phyloP scores from a whole-genome alignment of 805 yeast species.

The Kodamaea leandrae region DNA sequence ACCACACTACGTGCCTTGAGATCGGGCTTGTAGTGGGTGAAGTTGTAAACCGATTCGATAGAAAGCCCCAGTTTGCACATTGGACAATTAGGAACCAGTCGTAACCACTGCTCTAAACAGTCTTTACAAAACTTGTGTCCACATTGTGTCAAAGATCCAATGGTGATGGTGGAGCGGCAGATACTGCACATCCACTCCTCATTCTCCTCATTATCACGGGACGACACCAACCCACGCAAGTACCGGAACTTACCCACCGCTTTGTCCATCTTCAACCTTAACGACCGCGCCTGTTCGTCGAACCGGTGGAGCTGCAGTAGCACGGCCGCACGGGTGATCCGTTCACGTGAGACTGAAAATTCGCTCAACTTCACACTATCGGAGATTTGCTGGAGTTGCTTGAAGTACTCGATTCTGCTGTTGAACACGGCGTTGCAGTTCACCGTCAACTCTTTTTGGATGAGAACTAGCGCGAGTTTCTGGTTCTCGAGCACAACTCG shows the following conservation, averaged over 20 bases:
- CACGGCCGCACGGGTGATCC: constrained; percentile 1
- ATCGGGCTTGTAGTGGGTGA: constrained; percentile 57
- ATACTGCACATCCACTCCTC: constrained; percentile 64
- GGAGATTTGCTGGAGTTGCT: constrained; percentile 80
- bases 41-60: constrained; percentile 58
- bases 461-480: constrained; percentile 34
- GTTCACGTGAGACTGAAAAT: constrained; percentile 30
- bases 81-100: constrained; percentile 63
- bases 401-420: constrained; percentile 75
- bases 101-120: constrained; percentile 76
- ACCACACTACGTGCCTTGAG: constrained; percentile 45
- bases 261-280: constrained; percentile 22
- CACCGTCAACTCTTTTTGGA: constrained; percentile 50
- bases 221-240: constrained; percentile 25
- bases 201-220: constrained; percentile 12
- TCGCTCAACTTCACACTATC: constrained; percentile 59
- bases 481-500: constrained; percentile 42
- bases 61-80: constrained; percentile 63
- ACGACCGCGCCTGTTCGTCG: constrained; percentile 2
- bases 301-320: constrained; percentile 16
- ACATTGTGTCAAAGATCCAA: constrained; percentile 83
- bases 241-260: constrained; percentile 36
- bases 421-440: constrained; percentile 68
- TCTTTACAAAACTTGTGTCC: constrained; percentile 89
- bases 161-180: constrained; percentile 65